These are phyloP conservation scores for Penicillium tannophilum DNA, from an alignment of 495 filamentous ascomycete species.

Conservation along the genomic window DNA sequence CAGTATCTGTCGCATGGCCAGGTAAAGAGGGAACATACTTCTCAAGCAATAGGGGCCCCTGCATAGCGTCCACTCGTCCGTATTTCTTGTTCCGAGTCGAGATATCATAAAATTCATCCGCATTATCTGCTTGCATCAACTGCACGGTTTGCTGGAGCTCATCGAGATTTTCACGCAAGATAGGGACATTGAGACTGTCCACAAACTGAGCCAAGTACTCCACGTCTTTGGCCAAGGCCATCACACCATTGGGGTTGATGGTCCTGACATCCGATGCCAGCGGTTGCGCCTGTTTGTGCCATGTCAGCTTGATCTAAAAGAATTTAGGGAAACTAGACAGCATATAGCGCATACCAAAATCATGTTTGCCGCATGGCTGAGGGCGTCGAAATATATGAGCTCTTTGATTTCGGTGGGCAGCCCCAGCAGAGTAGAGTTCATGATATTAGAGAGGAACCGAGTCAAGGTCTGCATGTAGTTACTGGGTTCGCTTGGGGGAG, in stretches of 20 bases:
- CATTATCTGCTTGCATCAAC: slow-evolving; percentile 83
- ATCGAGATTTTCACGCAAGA: slow-evolving; percentile 83
- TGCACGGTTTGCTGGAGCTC: slow-evolving; percentile 89
- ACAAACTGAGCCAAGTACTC: slow-evolving; percentile 83
- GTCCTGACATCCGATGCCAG: slow-evolving; percentile 75
- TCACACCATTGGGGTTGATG: slow-evolving; percentile 86
- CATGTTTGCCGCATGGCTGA: slow-evolving; percentile 84
- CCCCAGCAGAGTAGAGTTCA: slow-evolving; percentile 89
- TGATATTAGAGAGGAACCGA: slow-evolving; percentile 91
- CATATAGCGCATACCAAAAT: slow-evolving; percentile 63
- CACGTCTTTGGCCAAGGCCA: slow-evolving; percentile 79
- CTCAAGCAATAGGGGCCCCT: slow-evolving; percentile 82
- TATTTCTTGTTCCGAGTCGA: slow-evolving; percentile 88
- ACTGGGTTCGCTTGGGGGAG: slow-evolving; percentile 67
- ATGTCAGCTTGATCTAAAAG: slow-evolving; percentile 8
- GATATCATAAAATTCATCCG: slow-evolving; percentile 93
- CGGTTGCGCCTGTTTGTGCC: slow-evolving; percentile 65
- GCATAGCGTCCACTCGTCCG: slow-evolving; percentile 84
- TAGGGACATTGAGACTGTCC: slow-evolving; percentile 73
- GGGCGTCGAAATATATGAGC: slow-evolving; percentile 94
- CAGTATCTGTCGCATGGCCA: slow-evolving; percentile 30
- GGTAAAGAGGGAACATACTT: slow-evolving; percentile 59
- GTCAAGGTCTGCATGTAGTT: slow-evolving; percentile 95
- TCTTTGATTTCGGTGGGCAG: slow-evolving; percentile 94
- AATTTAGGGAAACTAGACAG: not conserved